Evolutionary conservation across 495 filamentous ascomycete genomes (phyloP).

Genomic region (Tuber melanosporum): DNA sequence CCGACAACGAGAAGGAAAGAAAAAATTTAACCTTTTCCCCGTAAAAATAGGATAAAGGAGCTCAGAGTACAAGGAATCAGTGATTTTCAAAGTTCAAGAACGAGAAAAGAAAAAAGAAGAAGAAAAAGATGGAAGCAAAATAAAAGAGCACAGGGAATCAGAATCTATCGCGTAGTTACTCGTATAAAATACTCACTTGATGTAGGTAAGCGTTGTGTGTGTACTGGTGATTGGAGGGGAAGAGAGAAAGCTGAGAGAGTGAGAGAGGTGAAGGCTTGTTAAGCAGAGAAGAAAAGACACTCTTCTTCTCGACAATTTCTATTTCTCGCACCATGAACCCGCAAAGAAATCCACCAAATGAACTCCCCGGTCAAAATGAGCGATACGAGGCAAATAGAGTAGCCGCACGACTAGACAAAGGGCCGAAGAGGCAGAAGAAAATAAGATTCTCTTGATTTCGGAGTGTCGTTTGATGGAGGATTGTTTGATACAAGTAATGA

Average conservation of each 20-base stretch:
- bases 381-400: neutral
- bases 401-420: neutral
- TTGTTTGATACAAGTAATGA: neutral
- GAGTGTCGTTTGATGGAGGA: neutral
- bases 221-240: slow-evolving; percentile 1
- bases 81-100: neutral
- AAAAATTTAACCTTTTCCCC: neutral
- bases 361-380: neutral
- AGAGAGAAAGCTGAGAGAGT: neutral
- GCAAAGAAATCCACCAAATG: neutral
- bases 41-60: neutral
- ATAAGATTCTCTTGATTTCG: neutral
- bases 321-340: neutral
- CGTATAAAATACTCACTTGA: slow-evolving; percentile 3
- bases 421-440: neutral
- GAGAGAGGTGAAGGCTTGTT: neutral
- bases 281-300: neutral
- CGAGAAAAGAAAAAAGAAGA: neutral
- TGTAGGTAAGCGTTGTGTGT: slow-evolving; percentile 1
- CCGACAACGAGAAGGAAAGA: neutral
- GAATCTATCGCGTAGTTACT: slow-evolving; percentile 2
- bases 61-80: neutral
- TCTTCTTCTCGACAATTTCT: neutral
- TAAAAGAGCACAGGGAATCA: neutral
- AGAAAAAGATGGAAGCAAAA: neutral